Percentiles rank a stretch among this genome's conserved stretches.
phyloP scores from a whole-genome alignment of 1,284 basidiomycete species.

The Paramarasmius palmivorus region DNA sequence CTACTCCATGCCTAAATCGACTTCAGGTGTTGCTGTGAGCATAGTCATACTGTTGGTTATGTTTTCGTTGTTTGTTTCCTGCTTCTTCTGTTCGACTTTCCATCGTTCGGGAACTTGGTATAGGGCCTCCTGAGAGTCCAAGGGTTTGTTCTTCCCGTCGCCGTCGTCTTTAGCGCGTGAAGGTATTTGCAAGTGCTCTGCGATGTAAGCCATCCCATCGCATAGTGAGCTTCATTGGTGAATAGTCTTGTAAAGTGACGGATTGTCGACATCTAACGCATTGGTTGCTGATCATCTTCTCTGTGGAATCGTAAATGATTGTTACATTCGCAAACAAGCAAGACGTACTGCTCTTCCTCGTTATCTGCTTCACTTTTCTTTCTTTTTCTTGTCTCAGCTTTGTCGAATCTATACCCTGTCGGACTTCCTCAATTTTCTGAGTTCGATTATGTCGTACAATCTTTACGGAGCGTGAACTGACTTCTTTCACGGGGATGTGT shows the following conservation, averaged over 20 bases:
- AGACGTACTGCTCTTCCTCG: conserved; percentile 1
- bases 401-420: conserved; percentile 84
- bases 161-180: conserved; percentile 52
- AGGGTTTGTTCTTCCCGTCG: conserved; percentile 43
- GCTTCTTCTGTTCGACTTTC: conserved; percentile 57
- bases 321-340: not conserved
- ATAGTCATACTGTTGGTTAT: conserved; percentile 92
- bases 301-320: not conserved
- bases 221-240: not conserved
- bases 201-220: conserved; percentile 95
- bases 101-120: conserved; percentile 78
- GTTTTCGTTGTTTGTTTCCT: conserved; percentile 80
- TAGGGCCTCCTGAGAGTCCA: conserved; percentile 81
- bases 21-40: conserved; percentile 95
- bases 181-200: conserved; percentile 87
- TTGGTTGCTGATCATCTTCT: conserved; percentile 73
- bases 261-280: conserved; percentile 93
- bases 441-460: conserved; percentile 66
- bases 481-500: no score
- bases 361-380: conserved; percentile 38
- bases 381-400: conserved; percentile 78
- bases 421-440: conserved; percentile 85
- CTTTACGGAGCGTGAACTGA: no score
- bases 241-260: conserved; percentile 33
- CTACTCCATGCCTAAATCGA: conserved; percentile 97